Percentiles rank a stretch among this genome's conserved stretches.
These are phyloP conservation scores for Verbena officinalis DNA, from an alignment of 257 asterid species.

Conservation along the genomic window DNA sequence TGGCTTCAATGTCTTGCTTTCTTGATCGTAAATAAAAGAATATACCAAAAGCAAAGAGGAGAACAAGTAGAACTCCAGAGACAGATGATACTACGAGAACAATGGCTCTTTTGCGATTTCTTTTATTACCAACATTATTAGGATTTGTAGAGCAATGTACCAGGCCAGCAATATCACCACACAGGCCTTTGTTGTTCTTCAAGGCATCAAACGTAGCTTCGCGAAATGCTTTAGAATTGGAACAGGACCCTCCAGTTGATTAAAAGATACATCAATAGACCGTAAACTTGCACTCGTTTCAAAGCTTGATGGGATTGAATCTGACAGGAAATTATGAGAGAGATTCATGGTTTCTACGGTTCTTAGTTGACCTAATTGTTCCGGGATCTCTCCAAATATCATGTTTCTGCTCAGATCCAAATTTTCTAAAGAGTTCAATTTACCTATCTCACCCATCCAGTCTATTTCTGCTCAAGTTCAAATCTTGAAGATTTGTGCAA, in stretches of 20 bases:
- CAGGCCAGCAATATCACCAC: slow-evolving; percentile 34
- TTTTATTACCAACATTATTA: not conserved
- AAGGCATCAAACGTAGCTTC: slow-evolving; percentile 25
- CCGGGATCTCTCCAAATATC: slow-evolving; percentile 35
- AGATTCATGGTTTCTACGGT: slow-evolving; percentile 30
- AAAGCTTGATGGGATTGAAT: slow-evolving; percentile 37
- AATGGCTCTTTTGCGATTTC: not conserved
- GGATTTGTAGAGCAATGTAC: slow-evolving; percentile 25
- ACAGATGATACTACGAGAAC: slow-evolving; percentile 19
- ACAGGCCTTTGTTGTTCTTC: slow-evolving; percentile 35
- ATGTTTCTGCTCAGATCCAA: slow-evolving; percentile 44
- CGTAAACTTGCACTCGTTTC: slow-evolving; percentile 6
- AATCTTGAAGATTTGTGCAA: slow-evolving; percentile 16
- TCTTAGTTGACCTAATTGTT: slow-evolving; percentile 16
- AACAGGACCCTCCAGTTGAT: slow-evolving; percentile 45
- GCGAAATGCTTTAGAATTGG: slow-evolving; percentile 31
- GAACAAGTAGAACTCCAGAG: not conserved
- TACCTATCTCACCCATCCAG: slow-evolving; percentile 25
- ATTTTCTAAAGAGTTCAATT: slow-evolving; percentile 5
- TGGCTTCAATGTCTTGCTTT: not conserved
- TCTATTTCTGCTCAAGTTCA: slow-evolving; percentile 36
- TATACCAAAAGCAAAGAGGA: slow-evolving; percentile 16
- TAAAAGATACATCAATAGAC: slow-evolving; percentile 36
- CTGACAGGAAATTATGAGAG: slow-evolving; percentile 45
- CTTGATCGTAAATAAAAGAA: not conserved